Evolutionary conservation across 176 grass and related monocot genomes (phyloP).

Genomic region (Oryza glumipatula): DNA sequence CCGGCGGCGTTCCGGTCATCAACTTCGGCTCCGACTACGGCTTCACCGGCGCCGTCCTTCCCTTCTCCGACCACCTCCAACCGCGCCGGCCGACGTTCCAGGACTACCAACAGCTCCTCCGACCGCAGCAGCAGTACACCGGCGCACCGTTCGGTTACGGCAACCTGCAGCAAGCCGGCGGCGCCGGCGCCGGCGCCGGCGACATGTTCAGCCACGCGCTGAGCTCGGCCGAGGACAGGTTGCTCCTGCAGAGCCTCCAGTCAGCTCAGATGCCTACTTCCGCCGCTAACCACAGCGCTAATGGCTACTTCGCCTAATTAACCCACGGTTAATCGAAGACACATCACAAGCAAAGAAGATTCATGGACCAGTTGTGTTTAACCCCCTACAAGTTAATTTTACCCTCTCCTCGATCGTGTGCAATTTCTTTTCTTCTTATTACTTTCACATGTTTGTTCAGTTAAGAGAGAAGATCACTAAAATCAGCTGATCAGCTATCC

Average conservation of each 20-base stretch:
- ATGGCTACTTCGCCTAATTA: constrained; percentile 54
- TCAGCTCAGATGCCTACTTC: constrained; percentile 51
- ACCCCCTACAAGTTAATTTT: background rate
- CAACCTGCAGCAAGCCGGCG: background rate
- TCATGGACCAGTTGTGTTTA: background rate
- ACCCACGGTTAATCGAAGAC: background rate
- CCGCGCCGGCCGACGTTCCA: constrained; percentile 40
- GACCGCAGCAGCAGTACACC: constrained; percentile 38
- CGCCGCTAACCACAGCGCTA: constrained; percentile 33
- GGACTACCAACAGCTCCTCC: constrained; percentile 41
- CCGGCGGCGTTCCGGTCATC: constrained; percentile 30
- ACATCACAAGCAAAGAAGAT: background rate
- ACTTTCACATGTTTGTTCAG: background rate
- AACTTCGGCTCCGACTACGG: constrained; percentile 50
- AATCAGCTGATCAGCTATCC: background rate
- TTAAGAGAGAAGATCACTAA: background rate
- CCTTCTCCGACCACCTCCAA: constrained; percentile 44
- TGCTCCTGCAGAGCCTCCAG: constrained; percentile 57
- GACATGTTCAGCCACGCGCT: constrained; percentile 34
- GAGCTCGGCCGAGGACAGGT: constrained; percentile 45
- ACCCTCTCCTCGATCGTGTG: background rate
- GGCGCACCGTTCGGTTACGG: constrained; percentile 30
- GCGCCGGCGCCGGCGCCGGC: background rate
- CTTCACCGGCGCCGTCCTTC: constrained; percentile 35
- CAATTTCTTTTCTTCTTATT: background rate